These are phyloP conservation scores for Colletotrichum sp. DNA, from an alignment of 2,329 filamentous ascomycete genomes.

Conservation along the genomic window DNA sequence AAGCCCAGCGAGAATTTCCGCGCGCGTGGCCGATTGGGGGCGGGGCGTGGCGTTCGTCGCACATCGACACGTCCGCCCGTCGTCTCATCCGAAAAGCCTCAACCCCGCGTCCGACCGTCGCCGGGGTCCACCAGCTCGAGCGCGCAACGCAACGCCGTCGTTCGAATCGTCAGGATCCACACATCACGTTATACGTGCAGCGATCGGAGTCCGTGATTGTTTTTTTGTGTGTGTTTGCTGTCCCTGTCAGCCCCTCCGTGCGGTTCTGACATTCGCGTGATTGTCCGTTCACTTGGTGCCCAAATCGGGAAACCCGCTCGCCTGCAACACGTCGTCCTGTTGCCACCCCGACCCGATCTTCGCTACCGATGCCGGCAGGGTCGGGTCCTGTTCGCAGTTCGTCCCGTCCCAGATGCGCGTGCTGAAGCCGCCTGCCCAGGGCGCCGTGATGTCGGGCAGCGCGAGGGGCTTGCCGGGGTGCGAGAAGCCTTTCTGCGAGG, in stretches of 20 bases:
- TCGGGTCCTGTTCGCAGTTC: slow-evolving; percentile 13
- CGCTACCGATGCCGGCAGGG: neutral
- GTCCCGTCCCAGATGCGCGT: slow-evolving; percentile 18
- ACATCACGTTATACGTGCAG: neutral
- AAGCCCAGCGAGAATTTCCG: neutral
- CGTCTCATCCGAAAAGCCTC: neutral
- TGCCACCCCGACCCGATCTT: slow-evolving; percentile 1
- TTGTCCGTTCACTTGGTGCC: neutral
- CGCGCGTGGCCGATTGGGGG: neutral
- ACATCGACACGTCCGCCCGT: neutral
- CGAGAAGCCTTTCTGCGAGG: neutral
- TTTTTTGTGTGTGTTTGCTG: neutral
- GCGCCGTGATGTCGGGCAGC: neutral
- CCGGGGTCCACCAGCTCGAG: neutral
- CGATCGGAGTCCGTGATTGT: neutral
- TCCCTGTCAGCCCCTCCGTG: neutral
- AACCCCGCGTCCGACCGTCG: neutral
- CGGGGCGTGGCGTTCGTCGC: neutral
- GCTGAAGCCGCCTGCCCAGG: slow-evolving; percentile 14
- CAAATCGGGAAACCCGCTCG: neutral
- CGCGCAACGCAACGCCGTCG: neutral
- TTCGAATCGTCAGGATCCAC: neutral
- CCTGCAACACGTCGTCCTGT: neutral
- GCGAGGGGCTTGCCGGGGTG: neutral
- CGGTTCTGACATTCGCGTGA: neutral